These are phyloP conservation scores for Cnidoscolus chayamansa DNA, from an alignment of 441 rosid genomes.

Conservation along the genomic window DNA sequence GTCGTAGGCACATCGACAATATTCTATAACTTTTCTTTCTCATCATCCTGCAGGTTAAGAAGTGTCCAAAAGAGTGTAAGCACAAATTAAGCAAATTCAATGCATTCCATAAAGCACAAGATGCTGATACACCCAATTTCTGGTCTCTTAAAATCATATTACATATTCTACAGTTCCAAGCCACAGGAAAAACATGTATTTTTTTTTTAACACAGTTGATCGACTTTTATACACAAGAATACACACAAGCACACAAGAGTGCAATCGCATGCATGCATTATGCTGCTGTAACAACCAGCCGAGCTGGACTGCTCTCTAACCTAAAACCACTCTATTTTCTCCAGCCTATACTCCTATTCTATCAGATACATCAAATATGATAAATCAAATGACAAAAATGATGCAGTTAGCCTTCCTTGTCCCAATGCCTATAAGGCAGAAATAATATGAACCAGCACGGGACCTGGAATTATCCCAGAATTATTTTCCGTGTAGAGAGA, in stretches of 20 bases:
- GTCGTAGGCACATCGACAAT: neutral
- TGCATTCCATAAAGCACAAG: neutral
- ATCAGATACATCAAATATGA: no score
- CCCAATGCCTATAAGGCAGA: neutral
- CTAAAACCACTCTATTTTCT: no score
- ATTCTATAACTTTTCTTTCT: conserved; percentile 29
- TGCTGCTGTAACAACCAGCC: no score
- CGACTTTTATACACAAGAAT: no score
- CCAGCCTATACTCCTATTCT: no score
- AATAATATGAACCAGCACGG: neutral
- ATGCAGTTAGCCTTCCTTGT: neutral
- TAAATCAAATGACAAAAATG: no score
- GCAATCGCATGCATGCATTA: no score
- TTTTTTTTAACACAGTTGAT: no score
- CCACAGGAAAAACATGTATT: no score
- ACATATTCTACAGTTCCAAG: no score
- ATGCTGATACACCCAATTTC: neutral
- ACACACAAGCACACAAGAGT: no score
- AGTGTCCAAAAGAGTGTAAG: neutral
- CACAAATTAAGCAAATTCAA: neutral
- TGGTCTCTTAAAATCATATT: neutral
- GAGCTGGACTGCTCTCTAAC: no score
- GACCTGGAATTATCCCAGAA: neutral
- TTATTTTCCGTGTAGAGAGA: neutral
- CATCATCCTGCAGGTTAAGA: conserved; percentile 38